Evolutionary conservation across 164 flowering plant genomes (phyloP), one percentile per base, ranked within the genome.

Genomic region (Dillenia suffruticosa): DNA sequence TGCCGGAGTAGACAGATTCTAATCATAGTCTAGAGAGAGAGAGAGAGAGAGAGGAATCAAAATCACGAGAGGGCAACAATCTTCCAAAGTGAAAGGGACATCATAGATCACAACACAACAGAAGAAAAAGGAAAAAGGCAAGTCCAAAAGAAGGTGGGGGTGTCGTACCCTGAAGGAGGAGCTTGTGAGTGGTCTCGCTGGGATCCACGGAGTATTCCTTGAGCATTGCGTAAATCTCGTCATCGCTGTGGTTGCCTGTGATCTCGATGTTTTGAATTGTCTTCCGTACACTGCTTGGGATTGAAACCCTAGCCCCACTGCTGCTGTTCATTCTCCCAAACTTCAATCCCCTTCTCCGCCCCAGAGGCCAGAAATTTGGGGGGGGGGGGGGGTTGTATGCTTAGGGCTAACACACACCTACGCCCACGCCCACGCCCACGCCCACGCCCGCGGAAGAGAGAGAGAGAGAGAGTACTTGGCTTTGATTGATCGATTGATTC

Each of bases 191-290:
- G 62, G 97, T 82, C 63, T 91, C 97, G 62, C 89, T 85, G 72
- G 97, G 97, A 82, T 91, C 97, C 96, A 89, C 89, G 50, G 74
- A 63, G 53, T 96, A 91, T 55, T 91, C 96, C 58, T 73, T 81
- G 55, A 91, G 93, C 94, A 87, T 89, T 79, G 94, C 88, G 56
- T 85, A 79, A 61, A 92, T 81, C 74, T 91, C 96, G 43, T 91
- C 96, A 5, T 91, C 94, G 63, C 71, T 63, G 66, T 85, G 89
- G 62, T 77, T 82, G 5, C 85, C 81, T 3, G 90, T 74, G 87
- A 84, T 83, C 88, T 89, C 97, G 22, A 91, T 78, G 74, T 78
- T 70, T 54, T 89, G 84, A 80, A 92, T 87, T 76, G 70, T 78
- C 71, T 82, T 83, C 76, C 69, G 64, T 14, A 77, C 72, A 54